Conservation (phyloP, 306 rosid genomes). For the Glycyrrhiza uralensis region DNA sequence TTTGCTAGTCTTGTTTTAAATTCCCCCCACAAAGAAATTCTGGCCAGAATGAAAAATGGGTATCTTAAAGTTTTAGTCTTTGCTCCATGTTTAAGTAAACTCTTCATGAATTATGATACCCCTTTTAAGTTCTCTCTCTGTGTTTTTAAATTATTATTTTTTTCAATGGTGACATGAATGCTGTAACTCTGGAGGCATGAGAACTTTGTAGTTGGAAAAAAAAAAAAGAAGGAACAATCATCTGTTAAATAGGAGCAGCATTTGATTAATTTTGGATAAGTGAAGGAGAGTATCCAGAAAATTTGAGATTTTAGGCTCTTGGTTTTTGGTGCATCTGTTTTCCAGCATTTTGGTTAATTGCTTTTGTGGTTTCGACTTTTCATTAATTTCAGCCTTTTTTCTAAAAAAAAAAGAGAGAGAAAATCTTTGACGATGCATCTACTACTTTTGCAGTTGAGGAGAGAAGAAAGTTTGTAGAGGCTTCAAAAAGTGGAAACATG, state of each 20-base stretch:
- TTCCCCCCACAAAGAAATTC: not conserved
- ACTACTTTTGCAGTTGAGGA: slow-evolving; percentile 33
- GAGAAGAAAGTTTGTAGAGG: slow-evolving; percentile 48
- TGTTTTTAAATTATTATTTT: not conserved
- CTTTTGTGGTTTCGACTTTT: not conserved
- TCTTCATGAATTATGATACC: not conserved
- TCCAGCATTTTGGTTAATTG: not conserved
- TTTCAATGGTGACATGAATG: not conserved
- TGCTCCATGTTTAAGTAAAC: not conserved
- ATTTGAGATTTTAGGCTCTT: not conserved
- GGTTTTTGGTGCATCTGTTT: not conserved
- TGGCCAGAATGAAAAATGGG: not conserved
- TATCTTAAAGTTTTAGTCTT: slow-evolving; percentile 9
- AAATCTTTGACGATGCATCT: not conserved
- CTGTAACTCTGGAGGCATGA: not conserved
- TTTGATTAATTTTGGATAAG: not conserved
- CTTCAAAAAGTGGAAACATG: slow-evolving; percentile 56
- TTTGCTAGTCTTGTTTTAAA: not conserved
- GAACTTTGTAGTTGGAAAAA: not conserved
- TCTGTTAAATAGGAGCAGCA: not conserved
- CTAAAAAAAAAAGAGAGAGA: not conserved
- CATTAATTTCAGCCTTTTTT: not conserved
- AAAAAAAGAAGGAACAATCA: not conserved
- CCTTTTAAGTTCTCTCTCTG: not conserved
- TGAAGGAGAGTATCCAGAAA: not conserved